phyloP scores from a whole-genome alignment of 2,329 filamentous ascomycete species.

The Penicillium sp. region DNA sequence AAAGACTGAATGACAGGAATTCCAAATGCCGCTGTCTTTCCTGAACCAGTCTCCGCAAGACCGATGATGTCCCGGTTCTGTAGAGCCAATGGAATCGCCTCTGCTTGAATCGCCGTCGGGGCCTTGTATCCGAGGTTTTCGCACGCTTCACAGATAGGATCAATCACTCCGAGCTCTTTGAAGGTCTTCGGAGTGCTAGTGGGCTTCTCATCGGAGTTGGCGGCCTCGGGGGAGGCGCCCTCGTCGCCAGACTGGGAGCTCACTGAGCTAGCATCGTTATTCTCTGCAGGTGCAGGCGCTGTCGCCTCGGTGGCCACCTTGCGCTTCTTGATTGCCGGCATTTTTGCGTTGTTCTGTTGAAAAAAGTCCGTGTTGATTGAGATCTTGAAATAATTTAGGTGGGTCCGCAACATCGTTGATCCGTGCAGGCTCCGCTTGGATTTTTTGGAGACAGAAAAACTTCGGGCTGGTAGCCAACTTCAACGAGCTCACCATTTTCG shows the following conservation, averaged over 20 bases:
- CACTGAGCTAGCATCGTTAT: slow-evolving; percentile 33
- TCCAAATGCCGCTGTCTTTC: slow-evolving; percentile 95
- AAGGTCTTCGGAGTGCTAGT: slow-evolving; percentile 52
- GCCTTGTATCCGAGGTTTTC: slow-evolving; percentile 78
- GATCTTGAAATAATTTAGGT: slow-evolving; percentile 40
- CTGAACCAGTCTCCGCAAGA: slow-evolving; percentile 90
- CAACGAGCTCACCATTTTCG: slow-evolving; percentile 15
- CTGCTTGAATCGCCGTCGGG: slow-evolving; percentile 86
- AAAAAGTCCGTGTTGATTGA: slow-evolving; percentile 1
- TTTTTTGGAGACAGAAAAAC: slow-evolving; percentile 45
- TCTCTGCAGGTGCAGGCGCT: slow-evolving; percentile 23
- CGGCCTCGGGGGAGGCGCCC: slow-evolving; percentile 15
- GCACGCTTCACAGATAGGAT: slow-evolving; percentile 88
- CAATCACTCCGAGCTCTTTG: slow-evolving; percentile 73
- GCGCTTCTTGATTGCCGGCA: slow-evolving; percentile 50
- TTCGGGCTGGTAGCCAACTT: slow-evolving; percentile 24
- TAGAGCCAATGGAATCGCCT: slow-evolving; percentile 82
- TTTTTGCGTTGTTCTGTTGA: slow-evolving; percentile 29
- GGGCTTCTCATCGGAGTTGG: slow-evolving; percentile 13
- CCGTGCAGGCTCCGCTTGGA: slow-evolving; percentile 42
- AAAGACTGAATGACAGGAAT: slow-evolving; percentile 75
- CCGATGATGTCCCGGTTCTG: slow-evolving; percentile 87
- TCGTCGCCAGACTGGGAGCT: slow-evolving; percentile 20
- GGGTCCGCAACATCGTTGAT: slow-evolving; percentile 46
- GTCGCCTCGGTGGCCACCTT: slow-evolving; percentile 42